Evolutionary conservation across 2,329 filamentous ascomycete genomes (phyloP).

Genomic region (Pseudogymnoascus sp.): DNA sequence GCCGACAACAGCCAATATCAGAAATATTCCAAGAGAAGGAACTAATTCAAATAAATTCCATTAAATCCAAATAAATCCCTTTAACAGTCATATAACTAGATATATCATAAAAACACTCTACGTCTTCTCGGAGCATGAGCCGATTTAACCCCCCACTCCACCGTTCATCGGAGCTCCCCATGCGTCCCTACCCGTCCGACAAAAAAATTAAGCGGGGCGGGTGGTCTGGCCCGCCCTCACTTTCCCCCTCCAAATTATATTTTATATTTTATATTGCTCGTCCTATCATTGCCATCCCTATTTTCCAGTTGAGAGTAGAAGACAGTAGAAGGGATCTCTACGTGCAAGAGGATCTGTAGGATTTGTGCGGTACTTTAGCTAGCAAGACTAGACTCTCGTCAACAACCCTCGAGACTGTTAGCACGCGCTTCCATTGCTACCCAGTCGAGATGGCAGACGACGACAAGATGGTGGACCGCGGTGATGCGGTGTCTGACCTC

Average conservation of each 20-base stretch:
- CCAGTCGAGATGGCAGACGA: conserved; percentile 23
- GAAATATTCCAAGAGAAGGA: neutral
- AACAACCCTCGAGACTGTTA: conserved; percentile 18
- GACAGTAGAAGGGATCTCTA: neutral
- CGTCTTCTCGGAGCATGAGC: neutral
- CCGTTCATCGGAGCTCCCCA: neutral
- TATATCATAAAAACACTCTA: neutral
- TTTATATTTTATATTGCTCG: conserved; percentile 1
- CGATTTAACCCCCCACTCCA: neutral
- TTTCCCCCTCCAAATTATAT: neutral
- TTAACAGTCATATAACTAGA: neutral
- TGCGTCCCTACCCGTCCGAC: neutral
- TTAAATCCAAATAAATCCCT: neutral
- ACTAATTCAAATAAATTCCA: neutral
- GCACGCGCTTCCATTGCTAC: conserved; percentile 28
- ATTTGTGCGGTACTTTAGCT: neutral
- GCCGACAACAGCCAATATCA: neutral
- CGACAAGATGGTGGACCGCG: neutral
- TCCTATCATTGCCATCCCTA: neutral
- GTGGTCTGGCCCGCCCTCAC: neutral
- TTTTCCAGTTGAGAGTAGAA: neutral
- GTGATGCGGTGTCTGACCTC: neutral
- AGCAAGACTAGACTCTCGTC: neutral
- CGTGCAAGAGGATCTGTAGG: neutral
- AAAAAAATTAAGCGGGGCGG: neutral